These are phyloP conservation scores for Cryptococcus wingfieldii DNA, from an alignment of 1,284 basidiomycete species.

Conservation along the genomic window DNA sequence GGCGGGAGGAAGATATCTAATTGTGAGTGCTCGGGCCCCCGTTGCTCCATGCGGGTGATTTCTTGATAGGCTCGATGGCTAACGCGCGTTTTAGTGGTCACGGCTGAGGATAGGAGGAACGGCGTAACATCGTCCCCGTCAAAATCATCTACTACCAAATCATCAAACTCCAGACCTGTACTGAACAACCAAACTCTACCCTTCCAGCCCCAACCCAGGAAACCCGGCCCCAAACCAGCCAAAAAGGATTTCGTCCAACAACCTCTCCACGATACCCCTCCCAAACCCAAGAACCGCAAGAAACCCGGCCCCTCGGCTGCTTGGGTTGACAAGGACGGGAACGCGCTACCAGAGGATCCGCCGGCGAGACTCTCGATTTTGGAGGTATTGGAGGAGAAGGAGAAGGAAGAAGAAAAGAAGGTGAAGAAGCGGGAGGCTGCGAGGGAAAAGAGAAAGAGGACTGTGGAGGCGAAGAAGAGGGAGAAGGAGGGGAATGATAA, in stretches of 20 bases:
- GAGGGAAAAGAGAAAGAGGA: conserved; percentile 1
- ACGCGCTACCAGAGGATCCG: neutral
- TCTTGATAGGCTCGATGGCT: neutral
- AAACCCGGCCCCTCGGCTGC: neutral
- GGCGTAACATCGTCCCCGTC: neutral
- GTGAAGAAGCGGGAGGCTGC: conserved; percentile 10
- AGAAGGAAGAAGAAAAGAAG: conserved; percentile 7
- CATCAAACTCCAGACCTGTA: too few relatives aligned
- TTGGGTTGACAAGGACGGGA: neutral
- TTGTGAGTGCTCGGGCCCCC: neutral
- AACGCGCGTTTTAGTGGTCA: neutral
- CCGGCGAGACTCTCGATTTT: neutral
- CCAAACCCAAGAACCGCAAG: neutral
- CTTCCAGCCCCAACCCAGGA: neutral
- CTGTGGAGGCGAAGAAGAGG: conserved; percentile 5
- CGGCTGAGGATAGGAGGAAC: neutral
- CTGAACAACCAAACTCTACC: neutral
- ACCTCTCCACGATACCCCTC: neutral
- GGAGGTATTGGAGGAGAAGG: neutral
- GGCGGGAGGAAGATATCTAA: neutral
- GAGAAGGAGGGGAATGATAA: conserved; percentile 7
- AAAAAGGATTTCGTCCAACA: neutral
- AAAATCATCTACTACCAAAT: too few relatives aligned
- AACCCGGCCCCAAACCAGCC: neutral
- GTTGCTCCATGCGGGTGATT: neutral